Base-by-base conservation (phyloP, 805 yeast species). In the Myxozyma neotropica region DNA sequence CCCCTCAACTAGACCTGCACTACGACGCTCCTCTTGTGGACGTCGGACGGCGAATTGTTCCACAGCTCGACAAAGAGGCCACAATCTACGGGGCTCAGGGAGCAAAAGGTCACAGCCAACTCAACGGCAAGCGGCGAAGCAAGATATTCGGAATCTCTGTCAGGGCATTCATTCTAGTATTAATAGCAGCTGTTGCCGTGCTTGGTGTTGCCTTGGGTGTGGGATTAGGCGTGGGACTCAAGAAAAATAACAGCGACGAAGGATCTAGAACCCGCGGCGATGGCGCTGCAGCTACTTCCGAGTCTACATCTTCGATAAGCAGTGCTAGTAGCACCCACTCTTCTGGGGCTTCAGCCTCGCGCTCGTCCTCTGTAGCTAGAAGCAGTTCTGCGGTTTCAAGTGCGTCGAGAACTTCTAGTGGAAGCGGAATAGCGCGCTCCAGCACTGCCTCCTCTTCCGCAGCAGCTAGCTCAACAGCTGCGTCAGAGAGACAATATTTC, bases 211-310 rank as follows among this genome's bases (percentile, higher is more conserved):
- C 40, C 21, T 42, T 47, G 1, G 52, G 52, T 13, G 52, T 24
- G 6, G 52, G 52, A 2, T 35, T 47, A 36, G 52, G 52, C 52
- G 52, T 47, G 10, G 52, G 52, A 21, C 26, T 47, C 21, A 47
- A 47, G 10, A 47, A 47, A 13, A 19, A 46, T 17, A 31, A 46
- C 27, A 23, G 15, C 39, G 21, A 13, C 35, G 26, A 17, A 3
- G n/a, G 21, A 17, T 44, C 48, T 12, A 4, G 26, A 13, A 10
- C 46, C 35, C 13, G 35, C 48, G 27, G 50, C 26, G 35, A 44
- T 15, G 31, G 12, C 19, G 13, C 39, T n/a, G 26, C 21, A 6
- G 38, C 36, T 46, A 35, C 21, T 3, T 44, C 48, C 27, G 48
- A 26, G 1, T 2, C 29, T 19, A 23, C 43, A n/a, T 39, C 45